Evolutionary conservation across 768 basidiomycete species (phyloP).

Genomic region (Paxillus involutus): DNA sequence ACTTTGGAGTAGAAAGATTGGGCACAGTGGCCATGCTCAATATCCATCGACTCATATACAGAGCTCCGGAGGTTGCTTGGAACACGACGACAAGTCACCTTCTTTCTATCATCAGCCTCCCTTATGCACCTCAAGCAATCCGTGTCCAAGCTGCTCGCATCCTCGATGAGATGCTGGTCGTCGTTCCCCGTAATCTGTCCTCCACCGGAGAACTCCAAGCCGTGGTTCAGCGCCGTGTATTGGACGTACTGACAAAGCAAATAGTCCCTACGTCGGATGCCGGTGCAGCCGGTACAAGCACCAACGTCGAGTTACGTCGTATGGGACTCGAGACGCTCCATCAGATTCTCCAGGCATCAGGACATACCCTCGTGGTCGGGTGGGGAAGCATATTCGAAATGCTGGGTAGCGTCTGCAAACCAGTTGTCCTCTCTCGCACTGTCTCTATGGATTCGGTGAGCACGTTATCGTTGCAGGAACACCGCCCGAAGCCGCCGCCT

Average conservation of each 20-base stretch:
- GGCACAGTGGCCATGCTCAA: slow-evolving; percentile 80
- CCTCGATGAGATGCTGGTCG: slow-evolving; percentile 78
- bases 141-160: slow-evolving; percentile 88
- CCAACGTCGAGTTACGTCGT: slow-evolving; percentile 73
- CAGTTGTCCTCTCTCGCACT: slow-evolving; percentile 39
- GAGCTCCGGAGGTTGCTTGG: slow-evolving; percentile 86
- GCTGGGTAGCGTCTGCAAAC: slow-evolving; percentile 83
- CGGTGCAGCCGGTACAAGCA: slow-evolving; percentile 43
- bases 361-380: slow-evolving; percentile 87
- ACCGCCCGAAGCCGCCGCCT: slow-evolving; percentile 46
- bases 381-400: slow-evolving; percentile 95
- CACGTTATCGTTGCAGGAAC: slow-evolving; percentile 39
- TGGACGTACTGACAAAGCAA: slow-evolving; percentile 84
- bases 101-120: slow-evolving; percentile 69
- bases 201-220: slow-evolving; percentile 62
- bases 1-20: slow-evolving; percentile 90
- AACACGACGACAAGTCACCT: slow-evolving; percentile 77
- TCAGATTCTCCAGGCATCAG: slow-evolving; percentile 86
- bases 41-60: slow-evolving; percentile 82
- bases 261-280: slow-evolving; percentile 48
- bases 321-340: slow-evolving; percentile 91
- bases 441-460: slow-evolving; percentile 41
- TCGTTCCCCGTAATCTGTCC: slow-evolving; percentile 71
- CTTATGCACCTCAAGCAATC: slow-evolving; percentile 70
- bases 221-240: slow-evolving; percentile 75